A percentile compares a stretch with the other conserved stretches of the same genome.
Evolutionary conservation across 2,329 filamentous ascomycete genomes (phyloP).

Genomic region (Cercospora citrullina): DNA sequence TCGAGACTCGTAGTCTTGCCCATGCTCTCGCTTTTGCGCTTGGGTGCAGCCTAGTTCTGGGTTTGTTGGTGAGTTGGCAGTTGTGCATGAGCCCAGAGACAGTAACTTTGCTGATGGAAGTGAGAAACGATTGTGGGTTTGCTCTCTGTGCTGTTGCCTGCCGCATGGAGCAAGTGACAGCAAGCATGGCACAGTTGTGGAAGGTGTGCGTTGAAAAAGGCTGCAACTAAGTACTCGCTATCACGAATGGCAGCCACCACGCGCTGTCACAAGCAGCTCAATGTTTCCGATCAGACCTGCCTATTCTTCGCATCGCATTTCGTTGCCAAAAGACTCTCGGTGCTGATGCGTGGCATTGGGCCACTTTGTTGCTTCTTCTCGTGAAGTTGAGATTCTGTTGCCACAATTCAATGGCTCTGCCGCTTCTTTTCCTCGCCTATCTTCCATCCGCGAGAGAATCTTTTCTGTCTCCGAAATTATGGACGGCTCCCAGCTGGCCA

Average conservation of each 20-base stretch:
- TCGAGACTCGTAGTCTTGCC: too few relatives aligned
- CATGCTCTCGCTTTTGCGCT: too few relatives aligned
- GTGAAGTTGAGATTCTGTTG: too few relatives aligned
- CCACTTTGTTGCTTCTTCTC: neutral
- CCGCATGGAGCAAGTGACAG: neutral
- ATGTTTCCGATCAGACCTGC: neutral
- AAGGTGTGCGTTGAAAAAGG: neutral
- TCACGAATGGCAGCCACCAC: neutral
- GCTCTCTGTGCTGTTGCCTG: too few relatives aligned
- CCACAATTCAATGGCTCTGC: neutral
- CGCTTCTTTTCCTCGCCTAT: neutral
- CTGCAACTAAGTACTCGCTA: neutral
- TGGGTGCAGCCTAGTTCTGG: too few relatives aligned
- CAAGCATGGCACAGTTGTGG: neutral
- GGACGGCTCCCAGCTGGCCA: neutral
- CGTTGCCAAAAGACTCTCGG: neutral
- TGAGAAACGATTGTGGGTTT: too few relatives aligned
- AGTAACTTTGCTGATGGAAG: too few relatives aligned
- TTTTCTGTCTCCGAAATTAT: neutral
- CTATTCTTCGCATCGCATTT: neutral
- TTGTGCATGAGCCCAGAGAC: too few relatives aligned
- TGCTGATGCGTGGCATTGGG: neutral
- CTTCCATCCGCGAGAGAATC: neutral
- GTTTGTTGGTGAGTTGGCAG: too few relatives aligned
- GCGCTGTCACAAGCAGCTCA: neutral